Percentiles rank a stretch among this genome's conserved stretches.
Evolutionary conservation across 2,329 filamentous ascomycete species (phyloP).

Genomic region (Parastagonospora avenae): DNA sequence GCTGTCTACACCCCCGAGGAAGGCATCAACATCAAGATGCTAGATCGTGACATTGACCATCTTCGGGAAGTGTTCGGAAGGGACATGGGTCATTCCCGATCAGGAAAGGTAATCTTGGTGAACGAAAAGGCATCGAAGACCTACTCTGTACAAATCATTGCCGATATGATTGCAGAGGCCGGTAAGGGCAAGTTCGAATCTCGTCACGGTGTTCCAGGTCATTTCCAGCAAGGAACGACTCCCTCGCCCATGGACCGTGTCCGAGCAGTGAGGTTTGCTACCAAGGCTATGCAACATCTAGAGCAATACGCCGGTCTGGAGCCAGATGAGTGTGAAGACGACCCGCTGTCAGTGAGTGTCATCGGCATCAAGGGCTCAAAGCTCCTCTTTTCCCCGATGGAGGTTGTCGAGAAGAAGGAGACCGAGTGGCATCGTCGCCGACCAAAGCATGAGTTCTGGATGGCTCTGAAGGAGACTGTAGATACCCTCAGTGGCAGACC

Average conservation of each 20-base stretch:
- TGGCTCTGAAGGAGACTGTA: constrained; percentile 77
- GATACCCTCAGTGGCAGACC: constrained; percentile 75
- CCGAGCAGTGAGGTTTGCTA: constrained; percentile 86
- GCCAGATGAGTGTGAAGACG: constrained; percentile 70
- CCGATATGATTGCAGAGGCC: constrained; percentile 94
- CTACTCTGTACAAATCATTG: constrained; percentile 91
- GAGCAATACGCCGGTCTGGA: constrained; percentile 73
- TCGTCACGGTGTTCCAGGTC: constrained; percentile 67
- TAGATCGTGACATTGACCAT: constrained; percentile 86
- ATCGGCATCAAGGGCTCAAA: constrained; percentile 92
- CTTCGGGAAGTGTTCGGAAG: constrained; percentile 82
- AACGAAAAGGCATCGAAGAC: constrained; percentile 92
- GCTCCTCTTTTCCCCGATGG: constrained; percentile 85
- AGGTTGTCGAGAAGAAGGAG: constrained; percentile 75
- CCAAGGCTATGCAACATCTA: constrained; percentile 91
- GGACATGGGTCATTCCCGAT: constrained; percentile 86
- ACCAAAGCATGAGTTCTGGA: constrained; percentile 85
- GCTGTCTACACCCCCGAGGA: constrained; percentile 98
- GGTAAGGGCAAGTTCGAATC: constrained; percentile 91
- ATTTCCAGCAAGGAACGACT: constrained; percentile 50
- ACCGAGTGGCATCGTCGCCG: constrained; percentile 94
- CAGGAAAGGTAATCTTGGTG: constrained; percentile 92
- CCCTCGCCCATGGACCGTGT: constrained; percentile 96
- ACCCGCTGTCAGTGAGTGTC: constrained; percentile 75
- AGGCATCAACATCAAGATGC: constrained; percentile 91